Base-by-base conservation (phyloP, 116 monocot genomes). In the Papilionanthe hybrid region DNA sequence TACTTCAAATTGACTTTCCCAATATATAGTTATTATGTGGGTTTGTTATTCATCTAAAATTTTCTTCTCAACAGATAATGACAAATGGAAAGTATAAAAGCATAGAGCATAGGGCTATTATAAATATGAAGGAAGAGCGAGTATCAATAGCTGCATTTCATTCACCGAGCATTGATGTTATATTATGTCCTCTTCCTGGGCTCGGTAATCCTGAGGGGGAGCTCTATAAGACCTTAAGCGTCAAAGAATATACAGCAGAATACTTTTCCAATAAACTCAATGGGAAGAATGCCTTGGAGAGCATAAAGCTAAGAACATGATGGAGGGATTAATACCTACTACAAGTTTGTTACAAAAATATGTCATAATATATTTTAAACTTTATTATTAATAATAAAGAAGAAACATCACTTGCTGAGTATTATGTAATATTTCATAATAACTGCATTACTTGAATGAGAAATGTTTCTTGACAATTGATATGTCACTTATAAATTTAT, bases 1-100 rank as follows among this genome's bases (percentile, higher is more conserved):
- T 17, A 17, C 15, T 53, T 13, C 17, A 53, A 53, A 53, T 13
- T 53, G 17, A 53, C 4, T 4, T 15, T 53, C 53, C 13, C 17
- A 53, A 53, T 17, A 2, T 15, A 37, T 37, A 37, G 4, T 3
- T 49, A 49, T 49, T 48, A 1, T 53, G 53, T 53, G 15, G 13
- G 15, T 53, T 0, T 4, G 15, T 53, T 53, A 0, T 53, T 53
- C 15, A 53, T 53, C 4, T 37, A 37, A 37, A 37, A 3, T 37
- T 53, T 15, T 63, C 7, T 63, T 44, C 37, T 30, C 32, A 32
- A 48, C 75, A 75, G 47, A 48, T 75, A 48, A 22, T 75, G 18
- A 45, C 47, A 3, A 75, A 75, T 48, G 75, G 75, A 22, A 48
- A 49, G 25, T 75, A 75, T 41, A 75, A 75, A 41, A 75, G 75